These are phyloP conservation scores for Wickerhamiella kazuoi DNA, from an alignment of 805 yeast genomes.

Conservation along the genomic window DNA sequence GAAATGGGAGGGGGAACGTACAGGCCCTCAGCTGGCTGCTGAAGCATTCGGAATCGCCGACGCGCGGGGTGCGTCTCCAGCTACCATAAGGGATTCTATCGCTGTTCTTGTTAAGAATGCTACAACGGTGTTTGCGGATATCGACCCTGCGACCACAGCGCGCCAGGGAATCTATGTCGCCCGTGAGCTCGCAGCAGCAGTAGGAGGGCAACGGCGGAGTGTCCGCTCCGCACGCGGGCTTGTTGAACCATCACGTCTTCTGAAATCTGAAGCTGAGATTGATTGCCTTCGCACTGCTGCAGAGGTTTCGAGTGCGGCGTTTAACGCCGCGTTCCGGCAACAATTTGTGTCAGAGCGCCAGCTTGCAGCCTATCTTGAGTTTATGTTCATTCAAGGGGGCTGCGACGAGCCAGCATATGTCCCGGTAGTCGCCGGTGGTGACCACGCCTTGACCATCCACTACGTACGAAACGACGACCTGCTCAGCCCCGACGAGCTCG, in stretches of 20 bases:
- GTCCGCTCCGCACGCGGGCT: constrained; percentile 6
- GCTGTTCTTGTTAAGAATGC: constrained; percentile 7
- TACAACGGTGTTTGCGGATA: constrained; percentile 11
- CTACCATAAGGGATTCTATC: constrained; percentile 8
- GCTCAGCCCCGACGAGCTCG: constrained; percentile 59
- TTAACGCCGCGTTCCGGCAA: constrained; percentile 57
- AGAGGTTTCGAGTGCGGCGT: constrained; percentile 64
- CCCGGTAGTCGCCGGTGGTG: constrained; percentile 93
- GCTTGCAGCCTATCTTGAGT: constrained; percentile 63
- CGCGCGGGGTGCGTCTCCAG: constrained; percentile 27
- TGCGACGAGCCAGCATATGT: constrained; percentile 80
- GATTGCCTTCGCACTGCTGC: constrained; percentile 69
- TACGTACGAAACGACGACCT: constrained; percentile 84
- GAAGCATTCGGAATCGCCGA: constrained; percentile 81
- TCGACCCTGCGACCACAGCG: constrained; percentile 11
- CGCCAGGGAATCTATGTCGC: constrained; percentile 12
- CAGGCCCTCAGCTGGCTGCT: constrained; percentile 67
- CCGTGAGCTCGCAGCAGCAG: constrained; percentile 12
- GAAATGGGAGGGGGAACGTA: constrained; percentile 88
- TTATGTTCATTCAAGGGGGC: constrained; percentile 68
- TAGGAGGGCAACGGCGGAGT: constrained; percentile 1
- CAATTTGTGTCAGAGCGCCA: constrained; percentile 54
- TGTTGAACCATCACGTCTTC: constrained; percentile 28
- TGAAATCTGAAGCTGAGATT: constrained; percentile 65
- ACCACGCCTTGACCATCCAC: constrained; percentile 78